Percentiles rank a stretch among this genome's conserved stretches.
These are phyloP conservation scores for Solanum aculeatissimum DNA, from an alignment of 305 asterid genomes.

Conservation along the genomic window DNA sequence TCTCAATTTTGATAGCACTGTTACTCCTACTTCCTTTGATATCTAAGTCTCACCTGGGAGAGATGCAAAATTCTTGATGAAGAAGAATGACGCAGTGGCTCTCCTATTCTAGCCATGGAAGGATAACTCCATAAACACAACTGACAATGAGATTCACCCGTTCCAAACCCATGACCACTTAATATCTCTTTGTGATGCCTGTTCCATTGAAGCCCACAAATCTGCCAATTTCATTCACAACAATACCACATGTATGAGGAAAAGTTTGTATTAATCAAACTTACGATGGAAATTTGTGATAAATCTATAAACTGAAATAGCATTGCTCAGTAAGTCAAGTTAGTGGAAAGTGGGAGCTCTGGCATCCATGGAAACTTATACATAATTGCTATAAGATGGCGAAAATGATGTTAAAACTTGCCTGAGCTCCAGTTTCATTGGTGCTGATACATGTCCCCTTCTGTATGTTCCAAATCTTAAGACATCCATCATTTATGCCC, in stretches of 20 bases:
- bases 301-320: not conserved
- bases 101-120: conserved; percentile 48
- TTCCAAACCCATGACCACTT: conserved; percentile 60
- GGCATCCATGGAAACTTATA: not conserved
- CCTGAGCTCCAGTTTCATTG: conserved; percentile 54
- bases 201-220: conserved; percentile 65
- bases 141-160: conserved; percentile 12
- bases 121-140: conserved; percentile 77
- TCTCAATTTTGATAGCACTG: not conserved
- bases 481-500: conserved; percentile 39
- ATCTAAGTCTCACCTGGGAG: conserved; percentile 37
- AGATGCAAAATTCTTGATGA: conserved; percentile 49
- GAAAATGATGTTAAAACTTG: conserved; percentile 1
- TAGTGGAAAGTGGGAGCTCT: not conserved
- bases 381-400: not conserved
- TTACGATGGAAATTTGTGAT: not conserved
- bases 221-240: conserved; percentile 16
- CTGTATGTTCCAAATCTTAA: conserved; percentile 58
- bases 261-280: not conserved
- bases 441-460: conserved; percentile 48
- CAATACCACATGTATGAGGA: not conserved
- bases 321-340: not conserved
- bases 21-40: not conserved
- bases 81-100: conserved; percentile 6
- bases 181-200: conserved; percentile 59